Conservation (phyloP, 176 grass and related monocot genomes). For the Avena insularis region DNA sequence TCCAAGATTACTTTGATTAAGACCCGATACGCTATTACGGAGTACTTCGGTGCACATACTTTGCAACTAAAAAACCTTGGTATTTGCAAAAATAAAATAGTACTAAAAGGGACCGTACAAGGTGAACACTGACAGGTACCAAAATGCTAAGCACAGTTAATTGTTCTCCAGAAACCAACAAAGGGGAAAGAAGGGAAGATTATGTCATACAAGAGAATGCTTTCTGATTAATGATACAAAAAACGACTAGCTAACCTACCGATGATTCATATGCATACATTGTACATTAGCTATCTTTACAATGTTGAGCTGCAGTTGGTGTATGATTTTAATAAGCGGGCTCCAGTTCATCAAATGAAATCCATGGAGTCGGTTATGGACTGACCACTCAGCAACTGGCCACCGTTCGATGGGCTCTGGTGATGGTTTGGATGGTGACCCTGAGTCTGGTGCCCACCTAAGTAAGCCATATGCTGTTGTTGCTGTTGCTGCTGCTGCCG, state of each 20-base stretch:
- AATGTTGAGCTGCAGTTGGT: slow-evolving; percentile 51
- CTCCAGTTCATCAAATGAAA: slow-evolving; percentile 67
- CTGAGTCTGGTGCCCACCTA: slow-evolving; percentile 60
- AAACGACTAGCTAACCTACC: slow-evolving; percentile 54
- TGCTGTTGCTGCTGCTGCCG: slow-evolving; percentile 28
- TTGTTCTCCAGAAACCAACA: slow-evolving; percentile 38
- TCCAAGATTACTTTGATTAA: slow-evolving; percentile 29
- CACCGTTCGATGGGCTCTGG: slow-evolving; percentile 59
- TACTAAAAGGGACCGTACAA: background rate
- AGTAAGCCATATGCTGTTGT: slow-evolving; percentile 62
- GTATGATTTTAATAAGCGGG: slow-evolving; percentile 28
- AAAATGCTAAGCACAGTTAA: slow-evolving; percentile 35
- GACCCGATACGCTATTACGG: background rate
- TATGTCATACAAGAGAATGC: slow-evolving; percentile 49
- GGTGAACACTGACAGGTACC: background rate
- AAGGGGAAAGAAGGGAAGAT: background rate
- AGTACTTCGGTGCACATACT: slow-evolving; percentile 10
- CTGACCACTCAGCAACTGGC: slow-evolving; percentile 62
- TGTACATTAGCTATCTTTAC: slow-evolving; percentile 71
- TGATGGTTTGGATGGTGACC: slow-evolving; percentile 55
- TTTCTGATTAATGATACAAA: slow-evolving; percentile 57
- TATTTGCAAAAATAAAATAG: slow-evolving; percentile 19
- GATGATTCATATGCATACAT: slow-evolving; percentile 54
- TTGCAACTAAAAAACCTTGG: slow-evolving; percentile 18
- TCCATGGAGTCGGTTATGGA: slow-evolving; percentile 85